Evolutionary conservation across 768 basidiomycete species (phyloP), one percentile per base, ranked within the genome.

Genomic region (Panellus pusillus): DNA sequence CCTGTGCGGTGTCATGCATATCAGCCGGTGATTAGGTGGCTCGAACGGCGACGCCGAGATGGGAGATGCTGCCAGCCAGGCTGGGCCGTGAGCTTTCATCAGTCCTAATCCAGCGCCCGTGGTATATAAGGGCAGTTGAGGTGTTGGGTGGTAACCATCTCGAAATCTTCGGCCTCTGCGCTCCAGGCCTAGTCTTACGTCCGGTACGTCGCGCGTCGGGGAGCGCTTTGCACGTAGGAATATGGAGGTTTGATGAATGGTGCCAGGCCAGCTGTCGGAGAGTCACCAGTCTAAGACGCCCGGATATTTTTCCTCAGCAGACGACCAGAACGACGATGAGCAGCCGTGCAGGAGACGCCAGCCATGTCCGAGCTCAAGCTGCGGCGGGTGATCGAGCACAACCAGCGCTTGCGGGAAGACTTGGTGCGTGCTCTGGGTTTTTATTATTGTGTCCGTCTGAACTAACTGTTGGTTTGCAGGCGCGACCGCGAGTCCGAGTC

Each of bases 321-420:
- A 54, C 46, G 47, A 55, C 49, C 52, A 39, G 59, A 68, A 28
- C 32, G 32, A 35, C 32, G 63, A 86, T 86, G 84, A 84, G 80
- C 61, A 74, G 77, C 65, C 79, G 85, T 61, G 67, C 76, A 61
- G 78, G 86, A 80, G 81, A 47, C 75, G 83, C 35, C 93, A 94
- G 91, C 92, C 61, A 96, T 98, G 93, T 91, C 91, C 43, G 95
- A 97, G 80, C 89, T 97, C 67, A 97, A 96, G 82, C 86, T 97
- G 57, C 84, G 94, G 37, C 79, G 95, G 36, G 76, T 98, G 69
- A 89, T 87, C 39, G 95, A 98, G 73, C 93, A 97, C 73, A 98
- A 97, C 66, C 87, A 91, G 69, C 81, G 95, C 56, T 71, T 97
- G 67, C 77, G 87, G 62, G 95, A 97, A 67, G 95, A 98, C 70